A percentile compares a stretch with the other conserved stretches of the same genome.
Conservation (phyloP, 352 stramenopile genomes). For the Thalassiosira exigua region DNA sequence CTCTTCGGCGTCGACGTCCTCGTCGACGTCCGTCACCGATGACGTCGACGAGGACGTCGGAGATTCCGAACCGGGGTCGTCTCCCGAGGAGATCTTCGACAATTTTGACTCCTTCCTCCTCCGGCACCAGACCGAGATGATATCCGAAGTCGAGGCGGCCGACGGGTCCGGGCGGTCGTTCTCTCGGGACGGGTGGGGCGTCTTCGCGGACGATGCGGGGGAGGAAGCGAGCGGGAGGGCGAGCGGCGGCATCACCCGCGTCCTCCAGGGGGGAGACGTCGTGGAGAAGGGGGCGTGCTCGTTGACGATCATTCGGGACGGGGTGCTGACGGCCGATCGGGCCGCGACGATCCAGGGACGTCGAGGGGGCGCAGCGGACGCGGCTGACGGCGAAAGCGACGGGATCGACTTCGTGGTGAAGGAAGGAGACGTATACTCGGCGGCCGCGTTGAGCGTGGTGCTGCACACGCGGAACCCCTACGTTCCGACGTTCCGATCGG, state of each 20-base stretch:
- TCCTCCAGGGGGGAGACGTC: slow-evolving; percentile 91
- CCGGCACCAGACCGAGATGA: slow-evolving; percentile 71
- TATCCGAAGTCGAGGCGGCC: slow-evolving; percentile 68
- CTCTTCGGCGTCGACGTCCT: no score
- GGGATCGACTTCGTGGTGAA: slow-evolving; percentile 45
- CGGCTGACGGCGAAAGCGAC: slow-evolving; percentile 46
- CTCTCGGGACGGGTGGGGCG: slow-evolving; percentile 75
- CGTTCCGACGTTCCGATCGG: slow-evolving; percentile 93
- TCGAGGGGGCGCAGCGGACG: no score
- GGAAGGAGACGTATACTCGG: slow-evolving; percentile 75
- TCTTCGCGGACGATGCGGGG: slow-evolving; percentile 51
- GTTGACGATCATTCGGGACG: slow-evolving; percentile 91
- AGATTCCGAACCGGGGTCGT: no score
- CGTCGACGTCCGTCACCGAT: no score
- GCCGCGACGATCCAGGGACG: slow-evolving; percentile 74
- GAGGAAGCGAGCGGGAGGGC: slow-evolving; percentile 14
- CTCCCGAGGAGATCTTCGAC: slow-evolving; percentile 70
- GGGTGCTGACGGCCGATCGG: slow-evolving; percentile 86
- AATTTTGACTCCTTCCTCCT: slow-evolving; percentile 74
- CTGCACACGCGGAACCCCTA: slow-evolving; percentile 75
- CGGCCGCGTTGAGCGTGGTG: slow-evolving; percentile 82
- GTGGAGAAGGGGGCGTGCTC: slow-evolving; percentile 97
- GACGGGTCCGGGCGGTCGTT: slow-evolving; percentile 68
- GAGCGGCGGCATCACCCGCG: slow-evolving; percentile 88
- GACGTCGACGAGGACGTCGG: no score